These are phyloP conservation scores for Cephaloascus fragrans DNA, from an alignment of 805 yeast species.

Conservation along the genomic window DNA sequence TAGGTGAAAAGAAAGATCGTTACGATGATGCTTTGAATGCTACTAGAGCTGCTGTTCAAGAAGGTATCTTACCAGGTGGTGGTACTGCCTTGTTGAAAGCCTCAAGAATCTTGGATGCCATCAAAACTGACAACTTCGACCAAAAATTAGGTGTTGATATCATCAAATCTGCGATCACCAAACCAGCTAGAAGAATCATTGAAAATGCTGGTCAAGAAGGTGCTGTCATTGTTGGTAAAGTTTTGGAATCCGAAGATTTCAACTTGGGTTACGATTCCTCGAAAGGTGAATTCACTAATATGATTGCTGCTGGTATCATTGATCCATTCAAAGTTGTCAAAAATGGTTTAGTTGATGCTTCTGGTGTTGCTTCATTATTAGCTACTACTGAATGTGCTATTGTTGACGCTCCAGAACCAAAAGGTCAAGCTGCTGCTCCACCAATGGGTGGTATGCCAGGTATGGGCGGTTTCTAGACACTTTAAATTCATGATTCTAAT, in stretches of 20 bases:
- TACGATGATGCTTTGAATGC: constrained; percentile 98
- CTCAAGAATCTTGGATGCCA: constrained; percentile 58
- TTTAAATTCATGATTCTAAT: too few relatives aligned
- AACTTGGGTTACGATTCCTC: constrained; percentile 87
- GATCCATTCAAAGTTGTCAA: constrained; percentile 98
- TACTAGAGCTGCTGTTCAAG: constrained; percentile 97
- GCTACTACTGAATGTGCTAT: constrained; percentile 99
- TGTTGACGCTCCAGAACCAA: constrained; percentile 88
- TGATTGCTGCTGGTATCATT: constrained; percentile 94
- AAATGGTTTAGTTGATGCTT: constrained; percentile 90
- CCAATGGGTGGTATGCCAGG: constrained; percentile 32
- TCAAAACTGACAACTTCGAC: constrained; percentile 82
- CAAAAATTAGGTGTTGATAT: constrained; percentile 93
- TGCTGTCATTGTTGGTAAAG: constrained; percentile 89
- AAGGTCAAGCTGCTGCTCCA: constrained; percentile 43
- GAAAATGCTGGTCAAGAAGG: constrained; percentile 98
- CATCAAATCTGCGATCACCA: constrained; percentile 84
- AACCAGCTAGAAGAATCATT: constrained; percentile 92
- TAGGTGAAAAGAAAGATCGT: constrained; percentile 98
- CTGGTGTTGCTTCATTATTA: constrained; percentile 93
- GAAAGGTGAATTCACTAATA: constrained; percentile 88
- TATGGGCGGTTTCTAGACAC: constrained; percentile 11
- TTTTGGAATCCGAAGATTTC: constrained; percentile 61
- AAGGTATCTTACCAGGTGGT: constrained; percentile 98
- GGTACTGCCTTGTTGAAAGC: constrained; percentile 98